A percentile compares a stretch with the other conserved stretches of the same genome.
Conservation (phyloP, 2,329 filamentous ascomycete genomes). For the Exophiala sp. region DNA sequence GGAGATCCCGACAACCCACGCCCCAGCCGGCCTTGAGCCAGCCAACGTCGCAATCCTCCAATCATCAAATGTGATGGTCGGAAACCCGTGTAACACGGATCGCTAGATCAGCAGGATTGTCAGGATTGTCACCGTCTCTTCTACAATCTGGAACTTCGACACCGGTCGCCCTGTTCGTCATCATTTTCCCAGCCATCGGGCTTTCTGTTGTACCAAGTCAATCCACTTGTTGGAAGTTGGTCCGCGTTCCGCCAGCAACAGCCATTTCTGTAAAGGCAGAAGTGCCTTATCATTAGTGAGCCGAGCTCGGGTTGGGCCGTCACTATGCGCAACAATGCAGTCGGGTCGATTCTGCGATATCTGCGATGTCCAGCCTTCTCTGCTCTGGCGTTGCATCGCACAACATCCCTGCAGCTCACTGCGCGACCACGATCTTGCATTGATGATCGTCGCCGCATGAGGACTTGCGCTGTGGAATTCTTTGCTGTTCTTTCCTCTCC, state of each 20-base stretch:
- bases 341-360: neutral
- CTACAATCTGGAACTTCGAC: slow-evolving; percentile 9
- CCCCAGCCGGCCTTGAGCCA: slow-evolving; percentile 8
- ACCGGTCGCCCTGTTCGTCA: slow-evolving; percentile 8
- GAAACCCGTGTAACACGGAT: slow-evolving; percentile 16
- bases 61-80: slow-evolving; percentile 7
- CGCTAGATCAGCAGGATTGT: slow-evolving; percentile 10
- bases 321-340: neutral
- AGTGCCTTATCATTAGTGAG: too few relatives aligned
- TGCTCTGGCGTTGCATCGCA: slow-evolving; percentile 13
- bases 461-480: slow-evolving; percentile 10
- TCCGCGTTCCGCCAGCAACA: neutral
- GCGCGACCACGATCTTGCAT: slow-evolving; percentile 23
- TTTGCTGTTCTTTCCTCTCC: neutral
- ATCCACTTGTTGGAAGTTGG: neutral
- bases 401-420: slow-evolving; percentile 18
- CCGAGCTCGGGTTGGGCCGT: neutral
- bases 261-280: neutral
- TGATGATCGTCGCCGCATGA: slow-evolving; percentile 20
- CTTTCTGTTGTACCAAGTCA: neutral
- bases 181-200: slow-evolving; percentile 12
- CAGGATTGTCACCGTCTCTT: slow-evolving; percentile 5
- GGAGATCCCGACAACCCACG: slow-evolving; percentile 9
- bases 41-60: slow-evolving; percentile 10
- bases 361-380: slow-evolving; percentile 20